Conservation (phyloP, 2,329 filamentous ascomycete species). For the Ambrosiella cleistominuta region DNA sequence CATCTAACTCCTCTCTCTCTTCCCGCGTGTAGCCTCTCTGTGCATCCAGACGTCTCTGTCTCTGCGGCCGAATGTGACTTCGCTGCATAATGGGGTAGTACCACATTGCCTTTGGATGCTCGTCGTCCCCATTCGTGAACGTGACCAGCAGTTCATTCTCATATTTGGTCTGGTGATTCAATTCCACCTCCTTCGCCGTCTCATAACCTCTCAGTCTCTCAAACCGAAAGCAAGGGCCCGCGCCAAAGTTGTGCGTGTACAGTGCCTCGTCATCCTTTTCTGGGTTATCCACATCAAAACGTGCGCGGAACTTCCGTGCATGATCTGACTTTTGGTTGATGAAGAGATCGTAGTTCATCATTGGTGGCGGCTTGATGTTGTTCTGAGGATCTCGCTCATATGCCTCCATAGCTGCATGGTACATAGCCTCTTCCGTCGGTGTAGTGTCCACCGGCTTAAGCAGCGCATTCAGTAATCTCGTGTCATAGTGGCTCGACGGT, state of each 20-base stretch:
- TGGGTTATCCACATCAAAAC: slow-evolving; percentile 40
- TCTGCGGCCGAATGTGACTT: slow-evolving; percentile 42
- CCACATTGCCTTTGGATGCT: slow-evolving; percentile 40
- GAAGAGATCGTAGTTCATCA: slow-evolving; percentile 51
- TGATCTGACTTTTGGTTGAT: slow-evolving; percentile 32
- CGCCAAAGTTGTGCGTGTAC: slow-evolving; percentile 33
- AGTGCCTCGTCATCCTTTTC: slow-evolving; percentile 35
- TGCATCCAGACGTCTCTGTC: slow-evolving; percentile 44
- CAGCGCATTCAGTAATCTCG: slow-evolving; percentile 41
- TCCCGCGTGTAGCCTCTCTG: slow-evolving; percentile 30
- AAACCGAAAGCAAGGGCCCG: slow-evolving; percentile 39
- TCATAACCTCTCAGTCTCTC: slow-evolving; percentile 47
- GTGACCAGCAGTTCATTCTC: slow-evolving; percentile 45
- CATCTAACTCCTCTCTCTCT: slow-evolving; percentile 32
- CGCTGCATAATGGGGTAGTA: slow-evolving; percentile 54
- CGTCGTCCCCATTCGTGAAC: slow-evolving; percentile 35
- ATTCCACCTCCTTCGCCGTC: slow-evolving; percentile 39
- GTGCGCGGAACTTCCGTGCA: slow-evolving; percentile 38
- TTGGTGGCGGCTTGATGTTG: slow-evolving; percentile 37
- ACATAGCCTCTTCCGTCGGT: slow-evolving; percentile 34
- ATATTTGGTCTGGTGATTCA: slow-evolving; percentile 42
- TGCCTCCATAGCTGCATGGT: slow-evolving; percentile 32
- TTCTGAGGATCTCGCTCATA: slow-evolving; percentile 39
- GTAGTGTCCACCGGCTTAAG: slow-evolving; percentile 42
- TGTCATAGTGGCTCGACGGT: slow-evolving; percentile 35